Evolutionary conservation across 179 eudicot species (phyloP), one percentile per base, ranked within the genome.

Genomic region (Corrigiola litoralis): DNA sequence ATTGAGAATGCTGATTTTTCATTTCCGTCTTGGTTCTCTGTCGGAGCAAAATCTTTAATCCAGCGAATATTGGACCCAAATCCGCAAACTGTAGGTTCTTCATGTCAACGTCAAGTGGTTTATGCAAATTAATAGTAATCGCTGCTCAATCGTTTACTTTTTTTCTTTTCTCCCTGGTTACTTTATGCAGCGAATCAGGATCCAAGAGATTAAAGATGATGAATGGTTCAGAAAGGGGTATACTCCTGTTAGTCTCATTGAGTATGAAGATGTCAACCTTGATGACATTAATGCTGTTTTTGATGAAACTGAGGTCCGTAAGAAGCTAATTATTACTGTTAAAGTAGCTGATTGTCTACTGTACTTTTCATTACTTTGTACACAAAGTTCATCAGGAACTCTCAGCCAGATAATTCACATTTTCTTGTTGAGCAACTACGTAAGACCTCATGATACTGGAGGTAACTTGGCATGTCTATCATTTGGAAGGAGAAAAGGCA

Each of bases 241-340:
- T 70, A 80, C 75, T 83, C 99, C 99, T 50, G 90, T 77, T 70
- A 80, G 68, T 50, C 75, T 82, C 64, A 55, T 84, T 56, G 99
- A 94, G 69, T 77, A 81, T 66, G 99, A 94, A 90, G 99, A 90
- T 70, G 81, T 94, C 72, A 88, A 90, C 75, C 82, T 94, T 58
- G 97, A 94, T 72, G 99, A 94, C 66, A 77, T 94, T 36, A 81
- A 90, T 84, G 95, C 97, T 64, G 95, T 80, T 69, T 90, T 94
- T 77, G 91, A 92, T 72, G 95, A 82, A 70, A 75, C 85, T 21
- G 96, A 94, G 96, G 98, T 92, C 67, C 21, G 86, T 71, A 34
- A 40, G 51, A 51, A 45, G 44, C 56, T 28, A 13, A 40, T 49
- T 66, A 37, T 25, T 52, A 58, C 20, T 42, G 21, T 10, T 54